Evolutionary conservation across 1,139 yeast species (phyloP).

Genomic region (Suhomyces wounanorum): DNA sequence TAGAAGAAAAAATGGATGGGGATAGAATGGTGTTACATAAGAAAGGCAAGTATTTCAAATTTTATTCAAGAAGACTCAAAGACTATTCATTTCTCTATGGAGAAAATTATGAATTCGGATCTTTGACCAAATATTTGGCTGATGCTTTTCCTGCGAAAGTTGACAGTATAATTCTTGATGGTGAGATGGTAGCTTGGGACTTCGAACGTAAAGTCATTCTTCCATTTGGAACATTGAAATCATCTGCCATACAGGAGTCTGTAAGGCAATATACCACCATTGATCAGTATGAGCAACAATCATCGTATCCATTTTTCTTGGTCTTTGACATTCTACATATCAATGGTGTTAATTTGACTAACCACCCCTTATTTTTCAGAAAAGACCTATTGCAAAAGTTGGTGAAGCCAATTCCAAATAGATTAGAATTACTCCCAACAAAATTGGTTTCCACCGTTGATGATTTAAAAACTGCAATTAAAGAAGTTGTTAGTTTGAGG

Average conservation of each 20-base stretch:
- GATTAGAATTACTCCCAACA: slow-evolving; percentile 58
- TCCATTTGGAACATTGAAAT: slow-evolving; percentile 79
- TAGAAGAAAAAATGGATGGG: slow-evolving; percentile 95
- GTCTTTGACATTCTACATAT: slow-evolving; percentile 72
- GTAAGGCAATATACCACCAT: slow-evolving; percentile 43
- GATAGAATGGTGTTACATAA: slow-evolving; percentile 81
- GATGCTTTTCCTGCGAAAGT: slow-evolving; percentile 46
- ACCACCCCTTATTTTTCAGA: slow-evolving; percentile 56
- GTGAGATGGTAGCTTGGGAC: slow-evolving; percentile 94
- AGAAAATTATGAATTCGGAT: slow-evolving; percentile 54
- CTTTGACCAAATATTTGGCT: slow-evolving; percentile 58
- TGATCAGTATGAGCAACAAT: slow-evolving; percentile 40
- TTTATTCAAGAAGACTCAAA: slow-evolving; percentile 67
- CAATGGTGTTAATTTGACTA: slow-evolving; percentile 64
- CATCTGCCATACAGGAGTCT: slow-evolving; percentile 63
- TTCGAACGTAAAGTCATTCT: slow-evolving; percentile 55
- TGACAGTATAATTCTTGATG: slow-evolving; percentile 69
- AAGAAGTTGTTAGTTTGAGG: slow-evolving; percentile 58
- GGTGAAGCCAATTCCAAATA: slow-evolving; percentile 48
- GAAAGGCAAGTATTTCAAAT: slow-evolving; percentile 50
- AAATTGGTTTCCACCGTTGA: slow-evolving; percentile 44
- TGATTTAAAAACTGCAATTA: slow-evolving; percentile 59
- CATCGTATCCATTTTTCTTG: slow-evolving; percentile 61
- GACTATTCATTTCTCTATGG: slow-evolving; percentile 82
- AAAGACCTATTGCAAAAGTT: slow-evolving; percentile 52